Conservation (phyloP, 2,329 filamentous ascomycete species). For the Neonectria coccinea region DNA sequence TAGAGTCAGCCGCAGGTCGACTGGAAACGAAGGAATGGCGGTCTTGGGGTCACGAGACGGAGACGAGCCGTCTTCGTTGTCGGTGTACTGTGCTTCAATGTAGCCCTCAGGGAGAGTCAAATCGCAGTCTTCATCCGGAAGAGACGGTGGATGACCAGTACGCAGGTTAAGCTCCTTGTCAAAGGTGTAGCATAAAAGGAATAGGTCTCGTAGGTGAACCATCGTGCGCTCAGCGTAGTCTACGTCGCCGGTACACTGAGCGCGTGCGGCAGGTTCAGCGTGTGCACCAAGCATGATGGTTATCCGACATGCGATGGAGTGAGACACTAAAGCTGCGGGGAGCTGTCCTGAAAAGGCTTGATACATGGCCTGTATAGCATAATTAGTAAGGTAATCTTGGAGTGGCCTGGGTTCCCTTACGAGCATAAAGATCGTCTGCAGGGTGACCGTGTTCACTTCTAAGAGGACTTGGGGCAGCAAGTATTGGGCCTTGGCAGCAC, state of each 20-base stretch:
- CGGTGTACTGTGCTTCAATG: background rate
- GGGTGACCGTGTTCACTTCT: constrained; percentile 54
- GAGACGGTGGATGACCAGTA: constrained; percentile 61
- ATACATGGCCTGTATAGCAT: constrained; percentile 46
- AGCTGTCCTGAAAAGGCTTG: constrained; percentile 59
- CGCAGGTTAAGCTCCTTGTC: constrained; percentile 66
- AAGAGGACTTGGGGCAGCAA: constrained; percentile 56
- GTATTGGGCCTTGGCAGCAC: constrained; percentile 53
- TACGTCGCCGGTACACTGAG: constrained; percentile 15
- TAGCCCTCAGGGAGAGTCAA: constrained; percentile 52
- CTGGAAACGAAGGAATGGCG: constrained; percentile 51
- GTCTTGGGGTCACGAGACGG: background rate
- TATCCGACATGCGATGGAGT: constrained; percentile 57
- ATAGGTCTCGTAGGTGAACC: constrained; percentile 54
- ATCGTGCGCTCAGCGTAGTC: constrained; percentile 39
- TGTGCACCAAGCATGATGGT: constrained; percentile 62
- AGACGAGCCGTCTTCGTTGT: background rate
- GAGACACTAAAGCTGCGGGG: constrained; percentile 56
- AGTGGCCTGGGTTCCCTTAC: constrained; percentile 45
- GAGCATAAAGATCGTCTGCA: constrained; percentile 60
- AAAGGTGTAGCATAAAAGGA: constrained; percentile 64
- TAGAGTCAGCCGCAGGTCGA: constrained; percentile 60
- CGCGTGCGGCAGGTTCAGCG: constrained; percentile 27
- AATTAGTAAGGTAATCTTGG: no score
- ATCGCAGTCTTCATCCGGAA: constrained; percentile 3